phyloP scores from a whole-genome alignment of 768 basidiomycete genomes.

The Brasilioporus rufonigricans region DNA sequence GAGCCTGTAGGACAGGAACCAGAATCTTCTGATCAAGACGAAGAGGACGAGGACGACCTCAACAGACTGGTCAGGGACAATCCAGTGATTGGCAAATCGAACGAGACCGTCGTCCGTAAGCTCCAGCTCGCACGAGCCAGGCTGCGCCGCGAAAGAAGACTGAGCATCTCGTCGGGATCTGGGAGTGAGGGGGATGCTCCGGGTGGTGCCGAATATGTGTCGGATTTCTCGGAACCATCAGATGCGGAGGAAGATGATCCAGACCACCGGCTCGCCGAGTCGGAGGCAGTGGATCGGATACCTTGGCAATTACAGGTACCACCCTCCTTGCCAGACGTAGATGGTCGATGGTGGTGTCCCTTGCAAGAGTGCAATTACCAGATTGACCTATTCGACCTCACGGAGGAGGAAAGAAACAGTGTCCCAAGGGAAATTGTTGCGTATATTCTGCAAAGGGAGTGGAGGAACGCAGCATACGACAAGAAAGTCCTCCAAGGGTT shows the following conservation, averaged over 20 bases:
- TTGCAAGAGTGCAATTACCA: conserved; percentile 39
- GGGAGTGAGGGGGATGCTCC: conserved; percentile 17
- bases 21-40: conserved; percentile 10
- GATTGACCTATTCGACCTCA: conserved; percentile 47
- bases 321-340: conserved; percentile 41
- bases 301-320: conserved; percentile 36
- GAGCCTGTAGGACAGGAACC: conserved; percentile 16
- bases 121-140: conserved; percentile 16
- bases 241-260: conserved; percentile 43
- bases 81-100: conserved; percentile 30
- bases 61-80: conserved; percentile 17
- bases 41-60: neutral
- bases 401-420: conserved; percentile 29
- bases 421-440: conserved; percentile 21
- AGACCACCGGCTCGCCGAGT: conserved; percentile 16
- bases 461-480: conserved; percentile 37
- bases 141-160: neutral
- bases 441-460: conserved; percentile 32
- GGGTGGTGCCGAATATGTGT: conserved; percentile 41
- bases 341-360: conserved; percentile 55
- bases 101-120: conserved; percentile 16
- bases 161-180: conserved; percentile 16
- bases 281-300: conserved; percentile 29
- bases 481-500: conserved; percentile 23
- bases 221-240: conserved; percentile 57